Base-by-base conservation (phyloP, 1,284 basidiomycete species). In the Cryptococcus floricola region DNA sequence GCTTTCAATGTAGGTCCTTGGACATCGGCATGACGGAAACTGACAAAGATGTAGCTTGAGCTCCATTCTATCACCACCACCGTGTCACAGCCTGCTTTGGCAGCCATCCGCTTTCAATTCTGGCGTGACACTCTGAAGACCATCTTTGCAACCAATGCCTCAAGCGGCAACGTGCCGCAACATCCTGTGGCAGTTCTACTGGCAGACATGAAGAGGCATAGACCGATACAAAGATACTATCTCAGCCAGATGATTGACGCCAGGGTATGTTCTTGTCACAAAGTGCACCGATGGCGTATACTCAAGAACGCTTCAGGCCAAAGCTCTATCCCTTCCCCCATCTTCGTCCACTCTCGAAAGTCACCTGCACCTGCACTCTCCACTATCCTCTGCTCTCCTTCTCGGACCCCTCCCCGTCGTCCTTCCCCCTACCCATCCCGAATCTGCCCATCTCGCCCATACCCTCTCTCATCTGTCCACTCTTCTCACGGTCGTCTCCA, bases 41-140 rank as follows among this genome's bases (percentile, higher is more conserved):
- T 25, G 18, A 38, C 39, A 12, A 28, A 39, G 54, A 14, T n/a
- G 3, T 71, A 93, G 89, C 82, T 90, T 61, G 92, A 96, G 74
- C 79, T 95, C 44, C 88, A 91, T 25, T 86, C 81, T 67, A 80
- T 93, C 14, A 85, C 87, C 65, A 91, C 94, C 60, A 81, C 83
- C 13, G 87, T 92, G 14, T 86, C 87, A 16, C 89, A 88, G 65
- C 78, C 85, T 39, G 81, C 85, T 27, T 85, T 96, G 59, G 93
- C 91, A 7, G 84, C 86, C 68, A 91, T 95, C 82, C 83, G 91
- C 63, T 86, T 91, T 80, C 88, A 94, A 73, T 96, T 94, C 76
- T 96, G 92, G 93, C 84, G 85, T 68, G 91, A 96, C 70, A 86
- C 89, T 1, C 71, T 95, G 42, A 87, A 86, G 64, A 81, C 78